Conservation (phyloP, 306 rosid species). For the Castanospermum australe region DNA sequence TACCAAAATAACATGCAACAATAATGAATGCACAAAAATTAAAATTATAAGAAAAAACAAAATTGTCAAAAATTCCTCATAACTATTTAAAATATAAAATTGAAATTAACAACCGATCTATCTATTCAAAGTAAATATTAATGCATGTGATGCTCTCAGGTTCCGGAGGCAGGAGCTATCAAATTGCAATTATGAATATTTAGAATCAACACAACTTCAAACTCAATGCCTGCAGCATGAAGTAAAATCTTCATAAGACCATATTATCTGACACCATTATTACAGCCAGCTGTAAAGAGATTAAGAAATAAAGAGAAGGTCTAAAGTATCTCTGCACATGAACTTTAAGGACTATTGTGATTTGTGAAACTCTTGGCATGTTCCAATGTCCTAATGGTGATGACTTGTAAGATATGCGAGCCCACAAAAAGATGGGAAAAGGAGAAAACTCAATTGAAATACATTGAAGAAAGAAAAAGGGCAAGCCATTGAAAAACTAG, state of each 20-base stretch:
- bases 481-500: conserved; percentile 38
- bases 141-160: conserved; percentile 12
- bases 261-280: background rate
- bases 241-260: background rate
- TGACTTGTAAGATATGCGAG: background rate
- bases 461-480: background rate
- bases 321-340: background rate
- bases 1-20: conserved; percentile 18
- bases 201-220: background rate
- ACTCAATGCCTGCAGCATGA: background rate
- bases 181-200: background rate
- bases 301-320: background rate
- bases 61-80: background rate
- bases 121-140: conserved; percentile 8
- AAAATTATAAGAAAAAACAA: conserved; percentile 20
- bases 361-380: background rate
- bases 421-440: background rate
- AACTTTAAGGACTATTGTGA: background rate
- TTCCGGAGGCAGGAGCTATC: background rate
- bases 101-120: conserved; percentile 5
- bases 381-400: background rate
- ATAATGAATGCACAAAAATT: conserved; percentile 7
- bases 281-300: background rate
- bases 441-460: background rate
- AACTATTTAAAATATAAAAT: conserved; percentile 8